Evolutionary conservation across 2,329 filamentous ascomycete species (phyloP).

Genomic region (Pseudophaeomoniella oleicola): DNA sequence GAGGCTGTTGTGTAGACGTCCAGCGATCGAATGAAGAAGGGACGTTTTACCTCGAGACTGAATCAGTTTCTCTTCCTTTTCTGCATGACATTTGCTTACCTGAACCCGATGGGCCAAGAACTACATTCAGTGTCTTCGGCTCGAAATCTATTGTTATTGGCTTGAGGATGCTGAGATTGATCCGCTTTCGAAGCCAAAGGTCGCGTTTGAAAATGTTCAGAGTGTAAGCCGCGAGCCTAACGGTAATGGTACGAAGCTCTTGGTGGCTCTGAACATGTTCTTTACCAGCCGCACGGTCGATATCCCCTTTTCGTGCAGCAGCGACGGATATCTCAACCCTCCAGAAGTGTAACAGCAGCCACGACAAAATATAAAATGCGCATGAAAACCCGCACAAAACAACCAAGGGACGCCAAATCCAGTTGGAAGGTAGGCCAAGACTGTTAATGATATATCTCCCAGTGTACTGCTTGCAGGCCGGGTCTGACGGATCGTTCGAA

Average conservation of each 20-base stretch:
- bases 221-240: constrained; percentile 50
- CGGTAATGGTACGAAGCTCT: constrained; percentile 46
- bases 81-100: neutral
- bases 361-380: constrained; percentile 48
- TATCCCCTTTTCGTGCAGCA: constrained; percentile 36
- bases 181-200: constrained; percentile 29
- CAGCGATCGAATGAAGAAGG: constrained; percentile 57
- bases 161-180: constrained; percentile 40
- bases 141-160: constrained; percentile 53
- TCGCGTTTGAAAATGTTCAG: constrained; percentile 50
- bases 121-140: constrained; percentile 55
- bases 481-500: constrained; percentile 45
- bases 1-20: constrained; percentile 47
- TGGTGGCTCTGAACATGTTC: constrained; percentile 47
- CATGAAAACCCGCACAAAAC: constrained; percentile 46
- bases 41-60: constrained; percentile 51
- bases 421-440: constrained; percentile 52
- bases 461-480: constrained; percentile 52
- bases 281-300: constrained; percentile 54
- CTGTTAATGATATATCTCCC: constrained; percentile 55
- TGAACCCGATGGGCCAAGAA: constrained; percentile 67
- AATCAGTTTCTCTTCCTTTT: neutral
- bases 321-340: constrained; percentile 57
- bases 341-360: constrained; percentile 47
- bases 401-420: constrained; percentile 53